Evolutionary conservation across 345 rosid species (phyloP), one percentile per base, ranked within the genome.

Genomic region (Alliaria petiolata): DNA sequence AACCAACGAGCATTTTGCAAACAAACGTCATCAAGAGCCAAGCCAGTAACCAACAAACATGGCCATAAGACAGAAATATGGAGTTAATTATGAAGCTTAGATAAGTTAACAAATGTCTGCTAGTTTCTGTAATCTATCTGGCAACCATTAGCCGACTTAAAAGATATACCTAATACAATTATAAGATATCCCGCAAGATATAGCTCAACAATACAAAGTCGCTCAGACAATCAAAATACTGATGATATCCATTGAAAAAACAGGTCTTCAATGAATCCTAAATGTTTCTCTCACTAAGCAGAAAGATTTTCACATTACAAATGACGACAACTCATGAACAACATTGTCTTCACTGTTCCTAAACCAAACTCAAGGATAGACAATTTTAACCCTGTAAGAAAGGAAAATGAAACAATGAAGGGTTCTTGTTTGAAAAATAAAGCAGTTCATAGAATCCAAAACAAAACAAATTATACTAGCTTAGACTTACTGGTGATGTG

Each of bases 401-500:
- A 25, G 34, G n/a, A 8, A 4, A 51, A 3, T 8, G 3, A 38
- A 7, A 38, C 44, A 34, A 2, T 25, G 13, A 71, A 51, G 8
- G 34, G 28, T 34, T 73, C 17, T 16, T 13, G 65, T 64, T 33
- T 64, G 44, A 46, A 28, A 5, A 34, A 63, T 12, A 35, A 15
- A 46, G 20, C 6, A 17, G 31, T 13, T 50, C 9, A 14, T 15
- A 35, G 74, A 69, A 69, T 28, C 15, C 33, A 59, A 38, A 19
- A 39, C 20, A 25, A 12, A 36, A 34, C 10, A 55, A 6, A 35
- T 0, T 1, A 7, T 22, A 16, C 6, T 2, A 44, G 36, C n/a
- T n/a, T 52, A 34, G 8, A 52, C 80, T 75, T 44, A 43, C 39
- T 71, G 26, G 45, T 69, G 66, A 65, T n/a, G 62, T 76, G 45